These are phyloP conservation scores for Kwoniella europaea DNA, from an alignment of 768 basidiomycete genomes.

Conservation along the genomic window DNA sequence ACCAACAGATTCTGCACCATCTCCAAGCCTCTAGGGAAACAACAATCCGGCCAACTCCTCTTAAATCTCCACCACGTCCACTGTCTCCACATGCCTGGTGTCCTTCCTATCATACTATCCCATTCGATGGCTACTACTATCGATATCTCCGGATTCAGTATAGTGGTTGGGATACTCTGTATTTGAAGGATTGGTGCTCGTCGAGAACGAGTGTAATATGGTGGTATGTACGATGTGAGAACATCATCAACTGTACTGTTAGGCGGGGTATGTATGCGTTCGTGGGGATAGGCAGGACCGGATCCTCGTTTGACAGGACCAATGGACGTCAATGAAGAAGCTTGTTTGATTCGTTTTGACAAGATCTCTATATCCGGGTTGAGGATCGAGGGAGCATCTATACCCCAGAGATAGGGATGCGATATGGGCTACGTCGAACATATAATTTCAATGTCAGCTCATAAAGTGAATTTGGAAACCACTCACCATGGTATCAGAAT, in stretches of 20 bases:
- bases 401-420: slow-evolving; percentile 36
- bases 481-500: slow-evolving; percentile 33
- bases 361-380: slow-evolving; percentile 25
- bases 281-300: neutral
- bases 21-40: slow-evolving; percentile 21
- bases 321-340: neutral
- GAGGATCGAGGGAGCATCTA: slow-evolving; percentile 18
- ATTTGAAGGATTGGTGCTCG: neutral
- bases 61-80: slow-evolving; percentile 25
- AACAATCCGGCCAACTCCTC: slow-evolving; percentile 23
- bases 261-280: slow-evolving; percentile 4
- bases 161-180: slow-evolving; percentile 6
- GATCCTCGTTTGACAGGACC: slow-evolving; percentile 2
- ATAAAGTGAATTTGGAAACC: neutral
- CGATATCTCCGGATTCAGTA: slow-evolving; percentile 29
- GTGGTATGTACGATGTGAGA: neutral
- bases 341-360: slow-evolving; percentile 13
- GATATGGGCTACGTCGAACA: slow-evolving; percentile 25
- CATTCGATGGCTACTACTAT: slow-evolving; percentile 36
- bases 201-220: slow-evolving; percentile 1
- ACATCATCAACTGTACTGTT: neutral
- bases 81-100: slow-evolving; percentile 9
- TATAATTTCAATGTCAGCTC: neutral
- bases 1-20: slow-evolving; percentile 31
- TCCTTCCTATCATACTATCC: slow-evolving; percentile 27